Evolutionary conservation across 257 asterid species (phyloP), one percentile per base, ranked within the genome.

Genomic region (Solanum etuberosum): DNA sequence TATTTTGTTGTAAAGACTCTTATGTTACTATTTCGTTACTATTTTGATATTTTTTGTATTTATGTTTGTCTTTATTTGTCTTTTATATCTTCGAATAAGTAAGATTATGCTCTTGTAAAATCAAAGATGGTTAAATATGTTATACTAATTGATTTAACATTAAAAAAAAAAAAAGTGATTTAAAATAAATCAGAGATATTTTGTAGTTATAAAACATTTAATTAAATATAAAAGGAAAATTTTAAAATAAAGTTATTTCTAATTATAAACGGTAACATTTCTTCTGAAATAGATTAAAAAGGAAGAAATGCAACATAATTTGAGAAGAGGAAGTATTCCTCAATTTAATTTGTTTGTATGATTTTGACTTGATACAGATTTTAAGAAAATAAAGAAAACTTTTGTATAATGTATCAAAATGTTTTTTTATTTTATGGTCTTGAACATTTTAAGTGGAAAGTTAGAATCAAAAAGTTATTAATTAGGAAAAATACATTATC

Each of bases 371-470:
- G 15, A n/a, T n/a, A 61, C 0, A 23, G 1, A 61, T 9, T 61
- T 61, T 61, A 23, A 9, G 1, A 9, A 61, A 2, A 61, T 23
- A 23, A 59, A 59, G 3, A 23, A 0, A 21, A 1, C 0, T 23
- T 59, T 20, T 57, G 6, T 23, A 61, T 23, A n/a, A 61, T 10
- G 0, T n/a, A 61, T 23, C 0, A 23, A 61, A 61, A 4, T 61
- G 1, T 61, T 10, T 1, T 23, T n/a, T 61, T 23, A 61, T 61
- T 23, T 61, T 61, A 4, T n/a, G 2, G 1, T 9, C 15, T 61
- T 61, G 6, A 61, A n/a, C 0, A n/a, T n/a, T 10, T 9, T 9
- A 23, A 10, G 6, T 23, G 1, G 0, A 23, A 9, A 61, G 3
- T 61, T 61, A 61, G 1, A 61, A n/a, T n/a, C 25, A 7, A 57